Evolutionary conservation across 2,329 filamentous ascomycete species (phyloP).

Genomic region (Scedosporium boydii): DNA sequence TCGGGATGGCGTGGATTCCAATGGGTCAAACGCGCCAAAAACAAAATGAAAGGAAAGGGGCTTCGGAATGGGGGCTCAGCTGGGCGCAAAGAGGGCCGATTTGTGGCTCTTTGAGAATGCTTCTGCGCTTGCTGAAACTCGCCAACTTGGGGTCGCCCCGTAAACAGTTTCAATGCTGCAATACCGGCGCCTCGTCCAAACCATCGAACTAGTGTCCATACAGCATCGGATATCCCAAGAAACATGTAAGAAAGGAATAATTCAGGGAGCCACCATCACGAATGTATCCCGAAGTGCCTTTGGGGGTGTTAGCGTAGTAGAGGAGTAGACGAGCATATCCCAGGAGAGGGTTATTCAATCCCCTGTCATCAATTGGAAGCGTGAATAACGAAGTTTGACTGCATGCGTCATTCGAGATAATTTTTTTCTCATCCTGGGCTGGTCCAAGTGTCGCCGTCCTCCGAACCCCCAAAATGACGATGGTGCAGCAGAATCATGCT

Average conservation of each 20-base stretch:
- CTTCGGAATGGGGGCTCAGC: background rate
- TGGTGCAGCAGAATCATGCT: background rate
- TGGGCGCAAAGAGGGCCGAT: background rate
- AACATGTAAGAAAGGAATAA: no score
- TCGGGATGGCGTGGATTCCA: background rate
- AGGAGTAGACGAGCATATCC: background rate
- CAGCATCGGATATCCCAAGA: no score
- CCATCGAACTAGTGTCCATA: no score
- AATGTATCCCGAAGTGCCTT: background rate
- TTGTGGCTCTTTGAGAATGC: background rate
- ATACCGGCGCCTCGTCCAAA: background rate
- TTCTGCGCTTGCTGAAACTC: slow-evolving; percentile 2
- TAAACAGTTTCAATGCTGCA: background rate
- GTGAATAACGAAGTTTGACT: background rate
- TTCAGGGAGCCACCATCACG: background rate
- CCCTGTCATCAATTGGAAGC: background rate
- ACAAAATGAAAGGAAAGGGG: background rate
- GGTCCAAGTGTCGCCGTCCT: background rate
- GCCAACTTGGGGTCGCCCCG: no score
- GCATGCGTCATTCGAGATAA: background rate
- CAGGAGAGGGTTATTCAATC: background rate
- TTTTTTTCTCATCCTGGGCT: background rate
- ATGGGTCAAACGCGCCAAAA: background rate
- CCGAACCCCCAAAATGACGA: background rate
- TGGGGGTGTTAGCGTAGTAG: background rate